A percentile compares a stretch with the other conserved stretches of the same genome.
Evolutionary conservation across 2,329 filamentous ascomycete species (phyloP).

Genomic region (Amauroascus verrucosus): DNA sequence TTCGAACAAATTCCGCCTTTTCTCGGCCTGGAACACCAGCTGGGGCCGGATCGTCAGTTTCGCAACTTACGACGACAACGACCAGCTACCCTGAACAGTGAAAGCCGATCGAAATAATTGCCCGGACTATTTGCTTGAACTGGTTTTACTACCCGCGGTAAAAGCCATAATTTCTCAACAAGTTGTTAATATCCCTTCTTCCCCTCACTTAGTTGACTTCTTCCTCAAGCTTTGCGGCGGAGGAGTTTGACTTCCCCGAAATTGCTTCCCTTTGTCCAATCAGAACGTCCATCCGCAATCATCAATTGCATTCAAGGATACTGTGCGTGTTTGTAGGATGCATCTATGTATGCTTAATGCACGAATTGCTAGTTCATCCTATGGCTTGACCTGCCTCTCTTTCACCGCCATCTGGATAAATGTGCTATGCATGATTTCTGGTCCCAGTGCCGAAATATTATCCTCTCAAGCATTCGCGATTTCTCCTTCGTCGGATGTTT

Average conservation of each 20-base stretch:
- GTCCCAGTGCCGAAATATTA: no score
- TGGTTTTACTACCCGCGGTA: background rate
- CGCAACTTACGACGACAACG: background rate
- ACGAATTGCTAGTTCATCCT: background rate
- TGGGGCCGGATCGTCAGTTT: background rate
- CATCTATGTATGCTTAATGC: background rate
- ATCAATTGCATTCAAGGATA: background rate
- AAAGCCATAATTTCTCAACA: background rate
- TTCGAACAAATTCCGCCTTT: background rate
- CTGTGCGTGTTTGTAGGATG: background rate
- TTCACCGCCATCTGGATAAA: constrained; percentile 2
- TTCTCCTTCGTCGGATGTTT: background rate
- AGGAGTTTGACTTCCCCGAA: background rate
- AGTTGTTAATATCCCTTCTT: background rate
- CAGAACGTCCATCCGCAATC: background rate
- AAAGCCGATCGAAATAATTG: background rate
- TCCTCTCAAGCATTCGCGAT: background rate
- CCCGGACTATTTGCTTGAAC: background rate
- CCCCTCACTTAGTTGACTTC: background rate
- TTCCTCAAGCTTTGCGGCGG: background rate
- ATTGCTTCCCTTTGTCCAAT: constrained; percentile 1
- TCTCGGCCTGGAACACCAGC: background rate
- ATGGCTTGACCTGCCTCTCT: background rate
- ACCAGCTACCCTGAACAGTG: background rate
- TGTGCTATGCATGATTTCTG: background rate